These are phyloP conservation scores for Atkinsonella hypoxylon DNA, from an alignment of 2,329 filamentous ascomycete genomes.

Conservation along the genomic window DNA sequence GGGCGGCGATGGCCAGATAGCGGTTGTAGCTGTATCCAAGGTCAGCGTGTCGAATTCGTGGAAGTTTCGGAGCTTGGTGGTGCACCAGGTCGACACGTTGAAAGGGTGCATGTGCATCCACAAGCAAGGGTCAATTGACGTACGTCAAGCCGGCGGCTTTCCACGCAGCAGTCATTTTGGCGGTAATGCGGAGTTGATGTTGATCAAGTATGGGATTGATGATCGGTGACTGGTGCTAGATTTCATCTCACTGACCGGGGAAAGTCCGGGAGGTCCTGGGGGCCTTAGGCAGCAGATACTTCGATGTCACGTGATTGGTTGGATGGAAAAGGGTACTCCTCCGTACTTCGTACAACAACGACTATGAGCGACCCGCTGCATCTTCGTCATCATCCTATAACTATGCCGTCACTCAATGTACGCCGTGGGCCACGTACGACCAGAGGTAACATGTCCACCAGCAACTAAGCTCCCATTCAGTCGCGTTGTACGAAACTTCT, in stretches of 20 bases:
- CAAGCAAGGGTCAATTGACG: constrained; percentile 30
- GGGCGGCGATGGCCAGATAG: constrained; percentile 91
- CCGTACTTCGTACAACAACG: no score
- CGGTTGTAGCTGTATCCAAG: constrained; percentile 80
- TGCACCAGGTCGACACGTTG: neutral
- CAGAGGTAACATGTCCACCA: constrained; percentile 43
- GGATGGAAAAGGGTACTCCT: no score
- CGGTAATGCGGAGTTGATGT: constrained; percentile 20
- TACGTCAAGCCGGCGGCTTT: constrained; percentile 96
- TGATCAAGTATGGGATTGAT: constrained; percentile 16
- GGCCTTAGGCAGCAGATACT: constrained; percentile 19
- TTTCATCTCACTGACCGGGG: constrained; percentile 16
- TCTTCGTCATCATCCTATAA: neutral
- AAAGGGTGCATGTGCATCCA: neutral
- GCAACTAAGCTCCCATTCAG: constrained; percentile 39
- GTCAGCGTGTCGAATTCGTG: constrained; percentile 1
- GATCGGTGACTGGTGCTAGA: constrained; percentile 22
- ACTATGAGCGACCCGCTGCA: neutral
- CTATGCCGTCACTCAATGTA: neutral
- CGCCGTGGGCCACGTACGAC: constrained; percentile 31
- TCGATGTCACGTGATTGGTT: constrained; percentile 10
- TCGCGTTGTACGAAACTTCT: constrained; percentile 35
- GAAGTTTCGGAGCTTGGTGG: constrained; percentile 3
- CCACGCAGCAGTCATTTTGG: constrained; percentile 94
- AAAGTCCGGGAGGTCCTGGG: constrained; percentile 12